These are phyloP conservation scores for Globisporangium cystogenes DNA, from an alignment of 352 stramenopile genomes.

Conservation along the genomic window DNA sequence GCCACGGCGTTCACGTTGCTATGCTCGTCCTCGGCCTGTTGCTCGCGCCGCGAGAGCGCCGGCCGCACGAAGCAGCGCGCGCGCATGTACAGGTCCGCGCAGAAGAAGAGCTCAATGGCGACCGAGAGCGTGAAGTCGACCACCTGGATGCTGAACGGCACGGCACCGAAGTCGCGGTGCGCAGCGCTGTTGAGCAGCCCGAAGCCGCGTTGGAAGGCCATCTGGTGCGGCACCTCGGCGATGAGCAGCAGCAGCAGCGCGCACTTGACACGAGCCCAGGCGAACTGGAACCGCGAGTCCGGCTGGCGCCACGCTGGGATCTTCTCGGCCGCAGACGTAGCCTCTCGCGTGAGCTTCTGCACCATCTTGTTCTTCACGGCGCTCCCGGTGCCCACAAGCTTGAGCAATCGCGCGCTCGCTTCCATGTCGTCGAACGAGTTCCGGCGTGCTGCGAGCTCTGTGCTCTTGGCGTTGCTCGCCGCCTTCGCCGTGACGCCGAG, in stretches of 20 bases:
- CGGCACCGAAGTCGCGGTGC: constrained; percentile 17
- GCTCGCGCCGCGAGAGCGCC: constrained; percentile 9
- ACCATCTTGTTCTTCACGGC: constrained; percentile 23
- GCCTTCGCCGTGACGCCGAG: constrained; percentile 7
- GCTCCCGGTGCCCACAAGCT: constrained; percentile 27
- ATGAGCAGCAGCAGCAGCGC: constrained; percentile 28
- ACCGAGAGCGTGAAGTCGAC: constrained; percentile 25
- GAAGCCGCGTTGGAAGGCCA: constrained; percentile 43
- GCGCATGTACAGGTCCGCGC: constrained; percentile 38
- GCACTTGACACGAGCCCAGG: constrained; percentile 24
- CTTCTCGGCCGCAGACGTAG: background rate
- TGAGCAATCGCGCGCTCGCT: constrained; percentile 19
- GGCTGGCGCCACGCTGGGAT: constrained; percentile 21
- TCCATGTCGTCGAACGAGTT: constrained; percentile 38
- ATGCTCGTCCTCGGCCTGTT: constrained; percentile 13
- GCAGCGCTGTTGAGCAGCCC: constrained; percentile 25
- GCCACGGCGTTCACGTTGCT: constrained; percentile 8
- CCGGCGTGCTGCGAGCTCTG: constrained; percentile 1
- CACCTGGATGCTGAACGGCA: constrained; percentile 29
- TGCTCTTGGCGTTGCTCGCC: background rate
- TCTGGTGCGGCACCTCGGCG: constrained; percentile 34
- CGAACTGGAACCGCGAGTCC: constrained; percentile 21
- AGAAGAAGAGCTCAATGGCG: constrained; percentile 58
- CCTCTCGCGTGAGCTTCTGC: constrained; percentile 12
- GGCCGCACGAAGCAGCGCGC: constrained; percentile 35